These are phyloP conservation scores for Agaricales sp. DNA, from an alignment of 1,284 basidiomycete genomes.

Conservation along the genomic window DNA sequence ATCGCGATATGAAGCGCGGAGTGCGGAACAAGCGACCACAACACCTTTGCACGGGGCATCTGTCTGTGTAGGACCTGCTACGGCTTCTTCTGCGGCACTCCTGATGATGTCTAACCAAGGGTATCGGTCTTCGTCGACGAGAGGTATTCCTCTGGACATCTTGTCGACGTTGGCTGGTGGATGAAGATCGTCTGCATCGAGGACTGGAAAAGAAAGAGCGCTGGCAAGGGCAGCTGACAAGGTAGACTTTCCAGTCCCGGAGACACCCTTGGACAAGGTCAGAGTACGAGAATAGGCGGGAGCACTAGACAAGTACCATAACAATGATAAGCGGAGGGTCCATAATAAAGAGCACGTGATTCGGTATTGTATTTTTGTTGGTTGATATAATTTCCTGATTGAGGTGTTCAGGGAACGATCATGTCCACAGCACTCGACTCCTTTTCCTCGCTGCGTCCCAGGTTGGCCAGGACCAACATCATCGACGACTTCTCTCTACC, in stretches of 20 bases:
- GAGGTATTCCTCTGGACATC: slow-evolving; percentile 74
- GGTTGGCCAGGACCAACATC: background rate
- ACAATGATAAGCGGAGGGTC: slow-evolving; percentile 29
- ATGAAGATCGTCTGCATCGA: slow-evolving; percentile 89
- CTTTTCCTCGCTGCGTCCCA: background rate
- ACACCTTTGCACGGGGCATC: slow-evolving; percentile 30
- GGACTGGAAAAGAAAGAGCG: slow-evolving; percentile 59
- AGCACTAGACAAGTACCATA: slow-evolving; percentile 27
- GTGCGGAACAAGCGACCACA: slow-evolving; percentile 81
- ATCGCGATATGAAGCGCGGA: slow-evolving; percentile 77
- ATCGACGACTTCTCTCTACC: background rate
- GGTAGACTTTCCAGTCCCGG: slow-evolving; percentile 84
- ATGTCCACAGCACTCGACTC: background rate
- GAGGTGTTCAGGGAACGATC: background rate
- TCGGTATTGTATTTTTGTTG: background rate
- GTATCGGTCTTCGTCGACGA: slow-evolving; percentile 75
- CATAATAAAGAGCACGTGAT: background rate
- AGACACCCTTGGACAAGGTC: slow-evolving; percentile 47
- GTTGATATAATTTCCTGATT: background rate
- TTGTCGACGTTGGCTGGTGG: slow-evolving; percentile 77
- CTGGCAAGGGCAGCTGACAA: slow-evolving; percentile 59
- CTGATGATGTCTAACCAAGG: slow-evolving; percentile 83
- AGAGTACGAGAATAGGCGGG: slow-evolving; percentile 1
- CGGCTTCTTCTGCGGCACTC: slow-evolving; percentile 38
- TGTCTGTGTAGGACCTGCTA: slow-evolving; percentile 8